Conservation (phyloP, 2,329 filamentous ascomycete species). For the Fusarium sp. region DNA sequence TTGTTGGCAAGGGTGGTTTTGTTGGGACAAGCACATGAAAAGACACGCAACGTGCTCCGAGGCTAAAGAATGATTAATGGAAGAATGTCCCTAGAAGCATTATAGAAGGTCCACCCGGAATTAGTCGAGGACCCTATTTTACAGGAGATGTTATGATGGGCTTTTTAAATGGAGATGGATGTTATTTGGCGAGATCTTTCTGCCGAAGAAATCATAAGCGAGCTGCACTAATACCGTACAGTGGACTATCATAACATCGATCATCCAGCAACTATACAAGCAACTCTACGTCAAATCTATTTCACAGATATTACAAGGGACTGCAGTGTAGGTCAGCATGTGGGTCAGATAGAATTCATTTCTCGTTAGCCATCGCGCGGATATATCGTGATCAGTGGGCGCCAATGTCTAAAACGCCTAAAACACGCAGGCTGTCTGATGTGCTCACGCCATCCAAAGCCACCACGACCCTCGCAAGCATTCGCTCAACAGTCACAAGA, state of each 20-base stretch:
- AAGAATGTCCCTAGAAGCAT: constrained; percentile 30
- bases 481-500: constrained; percentile 9
- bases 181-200: constrained; percentile 6
- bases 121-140: constrained; percentile 26
- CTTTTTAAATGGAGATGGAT: constrained; percentile 8
- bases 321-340: constrained; percentile 26
- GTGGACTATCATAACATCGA: constrained; percentile 20
- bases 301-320: constrained; percentile 6
- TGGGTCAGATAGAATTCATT: constrained; percentile 48
- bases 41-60: constrained; percentile 40
- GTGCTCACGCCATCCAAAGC: constrained; percentile 39
- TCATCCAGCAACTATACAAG: constrained; percentile 1
- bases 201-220: constrained; percentile 25
- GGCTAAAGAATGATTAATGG: constrained; percentile 27
- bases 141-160: constrained; percentile 2
- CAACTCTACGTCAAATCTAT: background rate
- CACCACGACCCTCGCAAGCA: constrained; percentile 15
- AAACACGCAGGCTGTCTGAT: constrained; percentile 29
- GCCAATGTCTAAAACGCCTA: constrained; percentile 40
- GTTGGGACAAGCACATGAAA: constrained; percentile 53
- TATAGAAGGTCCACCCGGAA: constrained; percentile 36
- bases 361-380: constrained; percentile 46
- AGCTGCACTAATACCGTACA: constrained; percentile 29
- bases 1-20: constrained; percentile 47
- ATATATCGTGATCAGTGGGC: constrained; percentile 36